phyloP scores from a whole-genome alignment of 805 yeast genomes.

The Candida maris region DNA sequence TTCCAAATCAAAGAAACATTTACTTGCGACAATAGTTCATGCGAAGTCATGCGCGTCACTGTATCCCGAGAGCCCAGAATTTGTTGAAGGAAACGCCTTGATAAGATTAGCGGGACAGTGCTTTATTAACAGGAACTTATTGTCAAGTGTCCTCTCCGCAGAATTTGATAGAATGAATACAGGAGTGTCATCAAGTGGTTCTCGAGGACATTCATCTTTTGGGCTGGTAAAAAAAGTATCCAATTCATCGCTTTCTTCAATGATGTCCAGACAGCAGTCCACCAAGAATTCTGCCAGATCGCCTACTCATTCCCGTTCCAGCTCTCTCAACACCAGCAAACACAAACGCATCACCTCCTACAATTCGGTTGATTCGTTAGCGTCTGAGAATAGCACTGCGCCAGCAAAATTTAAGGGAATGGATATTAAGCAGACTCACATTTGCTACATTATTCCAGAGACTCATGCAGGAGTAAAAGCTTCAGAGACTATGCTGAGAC shows the following conservation, averaged over 20 bases:
- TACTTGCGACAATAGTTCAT: conserved; percentile 46
- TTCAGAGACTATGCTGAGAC: conserved; percentile 68
- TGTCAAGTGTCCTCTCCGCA: conserved; percentile 21
- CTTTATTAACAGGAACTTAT: conserved; percentile 38
- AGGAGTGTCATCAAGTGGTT: conserved; percentile 7
- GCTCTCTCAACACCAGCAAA: conserved; percentile 7
- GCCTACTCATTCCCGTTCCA: conserved; percentile 18
- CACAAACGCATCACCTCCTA: conserved; percentile 26
- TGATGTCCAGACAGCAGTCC: conserved; percentile 11
- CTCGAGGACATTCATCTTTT: conserved; percentile 26
- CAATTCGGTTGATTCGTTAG: conserved; percentile 24
- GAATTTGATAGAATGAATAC: conserved; percentile 18
- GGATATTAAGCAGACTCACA: conserved; percentile 23
- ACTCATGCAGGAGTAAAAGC: conserved; percentile 69
- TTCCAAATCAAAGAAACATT: conserved; percentile 45
- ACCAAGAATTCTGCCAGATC: conserved; percentile 9
- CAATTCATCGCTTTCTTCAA: conserved; percentile 24
- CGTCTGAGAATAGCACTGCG: conserved; percentile 16
- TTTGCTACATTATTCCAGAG: conserved; percentile 52
- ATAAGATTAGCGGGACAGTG: conserved; percentile 55
- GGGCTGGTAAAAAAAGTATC: conserved; percentile 27
- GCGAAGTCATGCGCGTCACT: conserved; percentile 49
- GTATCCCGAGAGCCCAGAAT: conserved; percentile 53
- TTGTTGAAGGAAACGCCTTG: conserved; percentile 55
- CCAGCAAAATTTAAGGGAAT: conserved; percentile 16